Base-by-base conservation (phyloP, 2,329 filamentous ascomycete species). In the Colletotrichum gloeosporioides region DNA sequence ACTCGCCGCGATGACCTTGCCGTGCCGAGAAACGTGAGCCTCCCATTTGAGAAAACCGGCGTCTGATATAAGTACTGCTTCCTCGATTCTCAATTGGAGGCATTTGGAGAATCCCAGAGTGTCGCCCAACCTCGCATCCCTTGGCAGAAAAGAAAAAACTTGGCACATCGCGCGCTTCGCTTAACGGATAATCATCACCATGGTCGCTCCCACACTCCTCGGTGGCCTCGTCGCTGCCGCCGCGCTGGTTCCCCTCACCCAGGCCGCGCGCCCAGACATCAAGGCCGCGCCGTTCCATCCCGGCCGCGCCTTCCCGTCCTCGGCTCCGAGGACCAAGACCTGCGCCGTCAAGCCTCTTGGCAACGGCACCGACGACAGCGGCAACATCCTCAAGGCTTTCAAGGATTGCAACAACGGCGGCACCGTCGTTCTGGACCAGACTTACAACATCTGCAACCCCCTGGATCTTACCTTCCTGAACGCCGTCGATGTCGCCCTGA, bases 401-500 rank as follows among this genome's bases (percentile, higher is more conserved):
- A 84, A 90, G 36, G 80, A 88, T 73, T 94, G 92, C 83, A 94
- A 93, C 79, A 84, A 91, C 75, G 92, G 92, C 13, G 92, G 92
- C 9, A 90, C 89, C 15, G 89, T 93, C 7, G 86, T 93, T 3
- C 90, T 94, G 22, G 89, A 90, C 34, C 85, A 87, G 73, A 87
- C 86, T 6, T 95, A 94, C 80, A 90, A 87, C 3, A 89, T 95
- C 76, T 92, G 89, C 16, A 93, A 91, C 0, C 91, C 92, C 0
- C 81, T 95, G 39, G 91, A 95, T 79, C 83, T 94, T 78, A 93
- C 91, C 0, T 93, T 93, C 81, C 84, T 94, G 22, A 86, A 91
- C 59, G 86, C 90, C 78, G 87, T 95, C 34, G 93, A 95, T 81
- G 84, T 94, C 6, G 89, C 90, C 86, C 86, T 85, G 73, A 82